Percentiles rank a stretch among this genome's conserved stretches.
Evolutionary conservation across 345 rosid genomes (phyloP).

Genomic region (Euphorbia pulcherrima): DNA sequence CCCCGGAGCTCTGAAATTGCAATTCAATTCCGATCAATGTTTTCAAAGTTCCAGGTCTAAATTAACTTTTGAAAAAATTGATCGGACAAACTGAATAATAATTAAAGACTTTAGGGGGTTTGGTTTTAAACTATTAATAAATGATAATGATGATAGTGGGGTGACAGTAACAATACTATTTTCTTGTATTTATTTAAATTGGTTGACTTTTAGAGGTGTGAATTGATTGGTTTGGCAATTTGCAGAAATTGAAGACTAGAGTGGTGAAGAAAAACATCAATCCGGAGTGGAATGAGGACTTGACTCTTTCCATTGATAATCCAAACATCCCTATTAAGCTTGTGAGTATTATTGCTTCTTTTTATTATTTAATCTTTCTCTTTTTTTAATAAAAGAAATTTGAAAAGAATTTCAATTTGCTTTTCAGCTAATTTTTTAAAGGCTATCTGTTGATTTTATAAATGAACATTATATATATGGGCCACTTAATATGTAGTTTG

Average conservation of each 20-base stretch:
- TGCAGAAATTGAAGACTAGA: slow-evolving; percentile 76
- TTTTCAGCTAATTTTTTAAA: not conserved
- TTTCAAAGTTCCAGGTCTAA: too few relatives aligned
- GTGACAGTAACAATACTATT: not conserved
- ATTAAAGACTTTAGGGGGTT: too few relatives aligned
- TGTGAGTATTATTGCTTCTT: slow-evolving; percentile 36
- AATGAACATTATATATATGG: too few relatives aligned
- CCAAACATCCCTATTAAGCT: slow-evolving; percentile 56
- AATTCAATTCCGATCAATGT: too few relatives aligned
- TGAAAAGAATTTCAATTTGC: not conserved
- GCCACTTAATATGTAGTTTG: too few relatives aligned
- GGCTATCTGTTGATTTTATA: too few relatives aligned
- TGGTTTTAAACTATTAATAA: too few relatives aligned
- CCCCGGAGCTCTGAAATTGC: too few relatives aligned
- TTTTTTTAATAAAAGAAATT: not conserved
- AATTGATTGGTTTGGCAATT: not conserved
- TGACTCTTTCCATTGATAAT: slow-evolving; percentile 64
- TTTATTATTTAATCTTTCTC: not conserved
- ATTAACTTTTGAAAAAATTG: too few relatives aligned
- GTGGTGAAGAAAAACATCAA: slow-evolving; percentile 54
- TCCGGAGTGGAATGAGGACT: slow-evolving; percentile 81
- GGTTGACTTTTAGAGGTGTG: too few relatives aligned
- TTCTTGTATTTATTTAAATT: not conserved
- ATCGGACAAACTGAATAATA: too few relatives aligned
- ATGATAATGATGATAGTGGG: not conserved